Evolutionary conservation across 768 basidiomycete genomes (phyloP).

Genomic region (Kwoniella heveanensis): DNA sequence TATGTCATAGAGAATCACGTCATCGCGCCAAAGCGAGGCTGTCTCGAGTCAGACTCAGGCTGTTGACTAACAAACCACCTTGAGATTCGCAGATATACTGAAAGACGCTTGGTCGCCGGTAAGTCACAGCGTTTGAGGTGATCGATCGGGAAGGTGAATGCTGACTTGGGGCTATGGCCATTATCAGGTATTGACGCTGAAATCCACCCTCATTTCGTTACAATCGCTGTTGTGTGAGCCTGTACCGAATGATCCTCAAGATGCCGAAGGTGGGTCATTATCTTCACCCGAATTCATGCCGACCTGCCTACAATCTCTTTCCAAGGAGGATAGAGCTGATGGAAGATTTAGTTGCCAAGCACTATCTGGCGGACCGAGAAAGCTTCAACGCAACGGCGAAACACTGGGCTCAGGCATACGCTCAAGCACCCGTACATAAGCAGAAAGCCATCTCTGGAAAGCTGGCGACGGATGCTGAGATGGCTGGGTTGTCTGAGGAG

Average conservation of each 20-base stretch:
- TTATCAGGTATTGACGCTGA: slow-evolving; percentile 85
- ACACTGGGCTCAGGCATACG: slow-evolving; percentile 93
- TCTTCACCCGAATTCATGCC: no score
- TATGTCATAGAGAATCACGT: no score
- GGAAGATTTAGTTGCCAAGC: slow-evolving; percentile 72
- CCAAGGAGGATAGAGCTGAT: no score
- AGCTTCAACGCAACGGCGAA: slow-evolving; percentile 89
- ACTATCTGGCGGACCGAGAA: slow-evolving; percentile 82
- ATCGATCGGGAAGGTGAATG: no score
- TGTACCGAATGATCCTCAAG: slow-evolving; percentile 94
- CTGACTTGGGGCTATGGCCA: slow-evolving; percentile 54
- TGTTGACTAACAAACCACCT: no score
- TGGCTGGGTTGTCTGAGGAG: slow-evolving; percentile 78
- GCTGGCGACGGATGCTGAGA: slow-evolving; percentile 59
- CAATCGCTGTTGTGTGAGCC: slow-evolving; percentile 91
- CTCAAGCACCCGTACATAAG: slow-evolving; percentile 65
- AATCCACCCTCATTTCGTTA: slow-evolving; percentile 91
- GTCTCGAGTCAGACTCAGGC: no score
- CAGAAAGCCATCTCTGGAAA: slow-evolving; percentile 38
- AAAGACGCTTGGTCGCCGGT: slow-evolving; percentile 62
- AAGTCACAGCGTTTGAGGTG: no score
- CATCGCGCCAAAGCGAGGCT: no score
- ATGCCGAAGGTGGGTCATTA: slow-evolving; percentile 75
- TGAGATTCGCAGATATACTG: slow-evolving; percentile 56
- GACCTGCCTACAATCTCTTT: no score